Percentiles rank a stretch among this genome's conserved stretches.
phyloP scores from a whole-genome alignment of 2,329 filamentous ascomycete species.

The Domatiomyces catenatus region DNA sequence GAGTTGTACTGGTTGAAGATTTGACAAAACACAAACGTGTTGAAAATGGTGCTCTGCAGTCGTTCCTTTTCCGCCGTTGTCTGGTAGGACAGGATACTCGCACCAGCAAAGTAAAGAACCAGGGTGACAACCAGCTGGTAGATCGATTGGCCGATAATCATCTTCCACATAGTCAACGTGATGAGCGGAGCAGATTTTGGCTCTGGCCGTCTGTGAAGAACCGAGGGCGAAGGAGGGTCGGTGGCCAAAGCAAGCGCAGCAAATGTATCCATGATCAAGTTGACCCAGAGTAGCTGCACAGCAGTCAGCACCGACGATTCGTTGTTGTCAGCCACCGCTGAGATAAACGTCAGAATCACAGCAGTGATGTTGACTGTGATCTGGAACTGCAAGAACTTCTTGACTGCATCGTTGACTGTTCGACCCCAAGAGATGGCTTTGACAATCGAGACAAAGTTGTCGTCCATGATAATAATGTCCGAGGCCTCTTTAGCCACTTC shows the following conservation, averaged over 20 bases:
- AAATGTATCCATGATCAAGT: constrained; percentile 52
- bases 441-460: constrained; percentile 76
- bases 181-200: constrained; percentile 28
- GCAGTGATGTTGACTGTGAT: constrained; percentile 53
- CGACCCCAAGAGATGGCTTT: constrained; percentile 70
- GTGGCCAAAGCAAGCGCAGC: constrained; percentile 48
- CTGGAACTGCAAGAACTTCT: constrained; percentile 50
- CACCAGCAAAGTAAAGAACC: constrained; percentile 42
- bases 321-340: constrained; percentile 40
- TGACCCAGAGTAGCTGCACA: constrained; percentile 51
- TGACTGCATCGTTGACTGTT: constrained; percentile 61
- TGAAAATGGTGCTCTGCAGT: constrained; percentile 50
- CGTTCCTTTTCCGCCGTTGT: constrained; percentile 27
- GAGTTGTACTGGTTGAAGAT: constrained; percentile 58
- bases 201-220: constrained; percentile 37
- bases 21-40: constrained; percentile 58
- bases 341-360: constrained; percentile 46
- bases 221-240: constrained; percentile 40
- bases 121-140: constrained; percentile 24
- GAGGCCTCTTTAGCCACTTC: constrained; percentile 77
- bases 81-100: constrained; percentile 38
- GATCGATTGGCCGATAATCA: constrained; percentile 27
- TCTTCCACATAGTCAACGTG: constrained; percentile 29
- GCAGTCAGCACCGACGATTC: constrained; percentile 45
- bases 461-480: constrained; percentile 74